Percentiles rank a stretch among this genome's conserved stretches.
Conservation (phyloP, 2,329 filamentous ascomycete genomes). For the Sporothrix mexicana region DNA sequence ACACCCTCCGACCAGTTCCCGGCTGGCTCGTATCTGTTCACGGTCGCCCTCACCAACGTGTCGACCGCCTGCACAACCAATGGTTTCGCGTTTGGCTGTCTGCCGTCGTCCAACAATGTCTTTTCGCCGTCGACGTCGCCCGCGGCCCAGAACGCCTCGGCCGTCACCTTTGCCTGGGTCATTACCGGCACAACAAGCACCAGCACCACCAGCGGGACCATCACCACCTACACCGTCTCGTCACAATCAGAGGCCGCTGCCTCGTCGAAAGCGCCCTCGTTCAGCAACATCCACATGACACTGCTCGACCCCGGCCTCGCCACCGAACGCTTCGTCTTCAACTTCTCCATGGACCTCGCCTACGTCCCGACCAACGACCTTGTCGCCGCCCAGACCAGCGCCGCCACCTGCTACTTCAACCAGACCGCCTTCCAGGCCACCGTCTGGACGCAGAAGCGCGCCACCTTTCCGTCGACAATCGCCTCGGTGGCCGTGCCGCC, state of each 20-base stretch:
- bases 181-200: constrained; percentile 46
- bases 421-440: constrained; percentile 61
- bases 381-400: constrained; percentile 49
- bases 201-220: constrained; percentile 31
- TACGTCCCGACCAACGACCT: constrained; percentile 55
- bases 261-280: constrained; percentile 62
- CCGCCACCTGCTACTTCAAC: constrained; percentile 64
- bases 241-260: constrained; percentile 50
- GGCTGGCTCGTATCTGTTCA: constrained; percentile 65
- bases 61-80: constrained; percentile 64
- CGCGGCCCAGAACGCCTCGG: constrained; percentile 46
- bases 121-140: constrained; percentile 55
- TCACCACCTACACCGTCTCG: constrained; percentile 31
- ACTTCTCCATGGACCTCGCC: constrained; percentile 57
- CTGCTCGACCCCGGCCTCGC: constrained; percentile 54
- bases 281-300: constrained; percentile 58
- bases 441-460: constrained; percentile 60
- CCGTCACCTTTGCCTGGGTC: constrained; percentile 66
- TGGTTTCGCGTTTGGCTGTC: constrained; percentile 66
- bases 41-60: constrained; percentile 61
- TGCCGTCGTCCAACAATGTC: constrained; percentile 47
- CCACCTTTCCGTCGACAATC: constrained; percentile 42
- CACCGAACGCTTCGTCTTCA: constrained; percentile 65
- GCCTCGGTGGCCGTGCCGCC: constrained; percentile 37
- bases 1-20: constrained; percentile 54